Conservation (phyloP, 2,329 filamentous ascomycete species). For the Trichophyton simii region DNA sequence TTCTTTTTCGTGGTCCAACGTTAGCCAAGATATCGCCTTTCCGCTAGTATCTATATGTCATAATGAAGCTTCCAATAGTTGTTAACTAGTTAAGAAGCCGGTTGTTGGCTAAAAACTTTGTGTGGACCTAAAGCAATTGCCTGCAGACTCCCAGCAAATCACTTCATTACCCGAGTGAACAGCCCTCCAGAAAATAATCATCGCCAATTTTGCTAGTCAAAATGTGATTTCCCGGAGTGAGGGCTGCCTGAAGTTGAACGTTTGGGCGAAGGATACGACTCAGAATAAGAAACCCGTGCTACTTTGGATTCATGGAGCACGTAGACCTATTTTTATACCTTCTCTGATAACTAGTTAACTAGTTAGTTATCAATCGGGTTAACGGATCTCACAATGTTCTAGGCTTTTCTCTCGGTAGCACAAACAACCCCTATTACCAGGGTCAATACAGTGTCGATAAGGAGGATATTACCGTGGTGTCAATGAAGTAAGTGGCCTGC, state of each 20-base stretch:
- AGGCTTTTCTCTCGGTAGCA: slow-evolving; percentile 23
- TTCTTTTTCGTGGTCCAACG: not conserved
- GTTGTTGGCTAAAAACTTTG: not conserved
- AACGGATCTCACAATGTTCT: not conserved
- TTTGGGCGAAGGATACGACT: slow-evolving; percentile 4
- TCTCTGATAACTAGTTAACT: not conserved
- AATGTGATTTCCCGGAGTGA: slow-evolving; percentile 7
- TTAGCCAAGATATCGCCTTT: not conserved
- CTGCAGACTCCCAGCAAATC: not conserved
- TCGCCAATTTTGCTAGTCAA: slow-evolving; percentile 7
- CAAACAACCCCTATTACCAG: slow-evolving; percentile 4
- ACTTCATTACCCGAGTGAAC: not conserved
- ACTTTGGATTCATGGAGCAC: slow-evolving; percentile 8
- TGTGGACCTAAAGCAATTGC: not conserved
- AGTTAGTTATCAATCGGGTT: slow-evolving; percentile 14
- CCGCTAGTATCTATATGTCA: not conserved
- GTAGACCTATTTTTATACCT: not conserved
- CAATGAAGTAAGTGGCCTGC: slow-evolving; percentile 2
- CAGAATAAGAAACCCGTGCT: slow-evolving; percentile 4
- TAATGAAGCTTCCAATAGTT: not conserved
- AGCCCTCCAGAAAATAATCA: not conserved
- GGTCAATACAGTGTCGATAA: slow-evolving; percentile 6
- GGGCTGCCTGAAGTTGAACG: slow-evolving; percentile 8
- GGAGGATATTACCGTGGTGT: slow-evolving; percentile 8
- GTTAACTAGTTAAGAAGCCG: not conserved